These are phyloP conservation scores for Calycina herbarum DNA, from an alignment of 2,329 filamentous ascomycete species.

Conservation along the genomic window DNA sequence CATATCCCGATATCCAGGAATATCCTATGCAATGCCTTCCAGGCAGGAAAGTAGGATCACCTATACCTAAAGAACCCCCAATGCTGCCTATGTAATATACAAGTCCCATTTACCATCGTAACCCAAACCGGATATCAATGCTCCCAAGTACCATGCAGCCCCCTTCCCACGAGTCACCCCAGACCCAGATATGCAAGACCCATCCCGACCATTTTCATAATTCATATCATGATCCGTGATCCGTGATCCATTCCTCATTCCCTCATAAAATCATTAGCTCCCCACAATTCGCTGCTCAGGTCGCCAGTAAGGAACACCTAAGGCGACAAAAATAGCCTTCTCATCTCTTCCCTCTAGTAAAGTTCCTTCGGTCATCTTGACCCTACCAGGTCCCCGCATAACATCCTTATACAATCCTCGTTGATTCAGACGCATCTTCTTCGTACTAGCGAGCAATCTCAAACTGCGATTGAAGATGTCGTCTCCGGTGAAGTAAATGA, in stretches of 20 bases:
- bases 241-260: neutral
- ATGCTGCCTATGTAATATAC: too few relatives aligned
- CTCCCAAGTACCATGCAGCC: too few relatives aligned
- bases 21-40: too few relatives aligned
- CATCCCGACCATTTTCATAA: neutral
- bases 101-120: too few relatives aligned
- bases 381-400: slow-evolving; percentile 55
- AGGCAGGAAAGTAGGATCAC: too few relatives aligned
- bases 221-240: neutral
- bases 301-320: slow-evolving; percentile 83
- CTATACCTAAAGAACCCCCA: too few relatives aligned
- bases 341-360: slow-evolving; percentile 75
- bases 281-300: slow-evolving; percentile 69
- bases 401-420: slow-evolving; percentile 74
- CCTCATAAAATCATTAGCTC: neutral
- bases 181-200: too few relatives aligned
- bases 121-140: too few relatives aligned
- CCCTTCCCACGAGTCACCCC: too few relatives aligned
- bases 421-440: slow-evolving; percentile 84
- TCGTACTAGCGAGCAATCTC: slow-evolving; percentile 74
- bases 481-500: slow-evolving; percentile 96
- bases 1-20: too few relatives aligned
- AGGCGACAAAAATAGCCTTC: slow-evolving; percentile 74
- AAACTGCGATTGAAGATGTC: slow-evolving; percentile 93
- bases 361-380: slow-evolving; percentile 65